Evolutionary conservation across 75 land plant species (phyloP).

Genomic region (Picea glauca): DNA sequence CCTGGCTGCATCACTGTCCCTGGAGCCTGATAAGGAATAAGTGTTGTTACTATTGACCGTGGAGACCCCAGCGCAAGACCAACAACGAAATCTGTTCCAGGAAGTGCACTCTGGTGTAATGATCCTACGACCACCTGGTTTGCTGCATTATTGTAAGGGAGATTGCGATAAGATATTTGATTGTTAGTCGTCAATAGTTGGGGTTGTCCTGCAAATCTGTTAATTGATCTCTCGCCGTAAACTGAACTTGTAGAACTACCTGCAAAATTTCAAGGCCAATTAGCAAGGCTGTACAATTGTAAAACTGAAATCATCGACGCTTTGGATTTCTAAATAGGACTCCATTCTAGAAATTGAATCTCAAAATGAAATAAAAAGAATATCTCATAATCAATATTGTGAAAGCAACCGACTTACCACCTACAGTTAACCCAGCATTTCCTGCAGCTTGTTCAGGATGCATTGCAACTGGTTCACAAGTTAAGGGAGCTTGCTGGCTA

Average conservation of each 20-base stretch:
- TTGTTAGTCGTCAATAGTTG: conserved; percentile 21
- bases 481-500: conserved; percentile 28
- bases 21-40: no score
- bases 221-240: conserved; percentile 16
- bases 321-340: background rate
- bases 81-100: conserved; percentile 18
- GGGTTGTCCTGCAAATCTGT: conserved; percentile 19
- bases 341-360: background rate
- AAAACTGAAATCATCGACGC: background rate
- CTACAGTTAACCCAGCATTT: conserved; percentile 17
- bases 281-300: background rate
- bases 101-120: conserved; percentile 14
- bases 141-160: conserved; percentile 19
- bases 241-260: conserved; percentile 1
- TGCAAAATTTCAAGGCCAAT: conserved; percentile 1
- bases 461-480: conserved; percentile 13
- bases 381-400: background rate
- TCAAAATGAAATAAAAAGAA: background rate
- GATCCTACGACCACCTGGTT: conserved; percentile 23
- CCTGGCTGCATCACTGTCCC: conserved; percentile 18
- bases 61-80: conserved; percentile 64
- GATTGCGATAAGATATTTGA: conserved; percentile 20
- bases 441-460: conserved; percentile 22
- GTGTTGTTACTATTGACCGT: conserved; percentile 18
- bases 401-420: conserved; percentile 28